Evolutionary conservation across 768 basidiomycete genomes (phyloP).

Genomic region (Udeniomyces megalosporus): DNA sequence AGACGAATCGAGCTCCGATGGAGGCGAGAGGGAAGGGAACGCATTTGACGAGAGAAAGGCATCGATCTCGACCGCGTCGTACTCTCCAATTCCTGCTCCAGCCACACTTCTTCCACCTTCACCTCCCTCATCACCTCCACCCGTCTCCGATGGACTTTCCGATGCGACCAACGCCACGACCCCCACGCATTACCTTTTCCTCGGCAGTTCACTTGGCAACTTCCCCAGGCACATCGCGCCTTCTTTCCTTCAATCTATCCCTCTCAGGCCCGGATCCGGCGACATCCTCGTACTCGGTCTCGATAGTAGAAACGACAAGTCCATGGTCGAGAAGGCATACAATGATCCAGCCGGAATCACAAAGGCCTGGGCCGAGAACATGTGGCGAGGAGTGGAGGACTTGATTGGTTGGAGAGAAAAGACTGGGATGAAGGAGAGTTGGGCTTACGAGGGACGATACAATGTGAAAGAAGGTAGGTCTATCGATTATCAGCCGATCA

Average conservation of each 20-base stretch:
- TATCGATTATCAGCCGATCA: not conserved
- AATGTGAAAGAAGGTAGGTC: conserved; percentile 42
- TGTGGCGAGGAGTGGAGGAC: conserved; percentile 14
- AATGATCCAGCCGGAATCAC: conserved; percentile 14
- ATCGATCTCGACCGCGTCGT: not conserved
- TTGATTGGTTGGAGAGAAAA: not conserved
- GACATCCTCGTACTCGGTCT: conserved; percentile 84
- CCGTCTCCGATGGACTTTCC: not conserved
- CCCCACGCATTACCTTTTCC: conserved; percentile 70
- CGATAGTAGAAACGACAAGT: conserved; percentile 59
- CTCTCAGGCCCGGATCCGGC: conserved; percentile 44
- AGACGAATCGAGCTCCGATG: conserved; percentile 32
- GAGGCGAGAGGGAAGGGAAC: not conserved
- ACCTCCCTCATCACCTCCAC: conserved; percentile 5
- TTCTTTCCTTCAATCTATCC: conserved; percentile 59
- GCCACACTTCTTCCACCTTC: conserved; percentile 5
- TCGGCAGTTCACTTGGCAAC: conserved; percentile 86
- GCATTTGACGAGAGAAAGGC: not conserved
- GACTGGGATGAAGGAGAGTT: conserved; percentile 38
- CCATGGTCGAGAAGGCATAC: conserved; percentile 54
- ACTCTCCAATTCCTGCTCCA: not conserved
- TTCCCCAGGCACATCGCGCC: conserved; percentile 55
- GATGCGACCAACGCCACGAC: not conserved
- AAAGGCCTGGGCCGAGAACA: conserved; percentile 9
- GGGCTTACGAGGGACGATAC: conserved; percentile 52